Evolutionary conservation across 495 filamentous ascomycete genomes (phyloP).

Genomic region (Corynascus novoguineensis): DNA sequence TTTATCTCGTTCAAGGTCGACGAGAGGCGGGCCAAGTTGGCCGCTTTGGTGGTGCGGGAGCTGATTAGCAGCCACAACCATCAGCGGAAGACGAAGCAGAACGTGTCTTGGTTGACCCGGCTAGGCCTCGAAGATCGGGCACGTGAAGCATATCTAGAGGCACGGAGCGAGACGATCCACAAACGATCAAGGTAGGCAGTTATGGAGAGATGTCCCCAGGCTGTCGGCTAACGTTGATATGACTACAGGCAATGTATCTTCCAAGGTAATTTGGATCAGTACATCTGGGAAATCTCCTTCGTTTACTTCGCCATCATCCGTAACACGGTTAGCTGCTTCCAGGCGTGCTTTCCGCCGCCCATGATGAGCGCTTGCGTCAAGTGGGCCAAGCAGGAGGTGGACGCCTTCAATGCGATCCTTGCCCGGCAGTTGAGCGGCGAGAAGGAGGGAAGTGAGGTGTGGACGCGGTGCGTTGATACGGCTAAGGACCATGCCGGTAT

Average conservation of each 20-base stretch:
- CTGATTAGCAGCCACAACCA: conserved; percentile 69
- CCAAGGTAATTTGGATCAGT: conserved; percentile 82
- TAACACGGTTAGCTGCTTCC: conserved; percentile 83
- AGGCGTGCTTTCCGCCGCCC: conserved; percentile 76
- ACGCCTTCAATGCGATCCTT: conserved; percentile 80
- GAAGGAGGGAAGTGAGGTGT: conserved; percentile 63
- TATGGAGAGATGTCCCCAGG: neutral
- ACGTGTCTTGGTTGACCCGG: conserved; percentile 75
- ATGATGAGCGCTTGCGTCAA: conserved; percentile 90
- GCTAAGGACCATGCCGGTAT: conserved; percentile 75
- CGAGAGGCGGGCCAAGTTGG: conserved; percentile 75
- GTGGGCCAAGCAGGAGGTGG: conserved; percentile 91
- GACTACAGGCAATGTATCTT: conserved; percentile 75
- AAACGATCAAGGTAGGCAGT: conserved; percentile 67
- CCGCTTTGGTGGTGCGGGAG: conserved; percentile 64
- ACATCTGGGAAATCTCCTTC: conserved; percentile 93
- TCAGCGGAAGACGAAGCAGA: conserved; percentile 59
- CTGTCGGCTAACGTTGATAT: conserved; percentile 37
- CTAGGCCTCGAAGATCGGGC: conserved; percentile 88
- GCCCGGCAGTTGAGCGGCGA: conserved; percentile 74
- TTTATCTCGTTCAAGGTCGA: conserved; percentile 86
- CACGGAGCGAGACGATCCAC: conserved; percentile 66
- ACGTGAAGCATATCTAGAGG: conserved; percentile 76
- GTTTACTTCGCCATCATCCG: conserved; percentile 93
- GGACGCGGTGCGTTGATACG: conserved; percentile 76